Base-by-base conservation (phyloP, 176 grass and related monocot genomes). In the Eremochloa ophiuroides region DNA sequence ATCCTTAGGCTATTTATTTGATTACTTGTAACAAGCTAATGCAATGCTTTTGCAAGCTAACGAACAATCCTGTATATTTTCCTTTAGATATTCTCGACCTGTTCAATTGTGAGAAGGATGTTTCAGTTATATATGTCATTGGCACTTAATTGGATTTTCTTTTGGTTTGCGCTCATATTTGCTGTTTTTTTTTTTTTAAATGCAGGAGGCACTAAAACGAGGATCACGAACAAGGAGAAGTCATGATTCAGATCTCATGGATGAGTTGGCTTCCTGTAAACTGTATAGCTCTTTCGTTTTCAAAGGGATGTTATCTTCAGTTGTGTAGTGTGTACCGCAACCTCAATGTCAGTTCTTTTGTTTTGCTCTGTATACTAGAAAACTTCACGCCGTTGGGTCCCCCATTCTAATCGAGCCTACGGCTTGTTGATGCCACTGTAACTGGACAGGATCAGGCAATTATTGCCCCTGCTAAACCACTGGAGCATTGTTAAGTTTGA, bases 181-280 rank as follows among this genome's bases (percentile, higher is more conserved):
- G 15, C 11, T 82, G 10, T 53, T 0, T 56, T 10, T 76, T 73
- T 53, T 1, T 56, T 3, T 79, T 39, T 28, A 5, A 33, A 61
- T 77, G 16, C 85, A 99, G 97, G 89, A 75, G 46, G 72, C 37
- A 51, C 95, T 42, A 93, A 85, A 96, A 96, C 97, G 14, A 90
- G 83, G 85, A 87, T 99, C 67, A 80, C 73, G 22, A 89, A 68
- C 56, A 92, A 87, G 87, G 85, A 74, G 39, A 82, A 62, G 62
- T 55, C 69, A 77, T 88, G 71, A 94, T 61, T 71, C 58, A 64
- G 50, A 82, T 62, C 4, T 84, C 55, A 62, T 69, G 25, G 73
- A 82, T 55, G 47, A 33, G 27, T 78, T 78, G 42, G 81, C 44
- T 80, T 40, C 26, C 43, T 67, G 65, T 77, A 84, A 75, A 78